Base-by-base conservation (phyloP, 345 rosid genomes). In the Laguncularia racemosa region DNA sequence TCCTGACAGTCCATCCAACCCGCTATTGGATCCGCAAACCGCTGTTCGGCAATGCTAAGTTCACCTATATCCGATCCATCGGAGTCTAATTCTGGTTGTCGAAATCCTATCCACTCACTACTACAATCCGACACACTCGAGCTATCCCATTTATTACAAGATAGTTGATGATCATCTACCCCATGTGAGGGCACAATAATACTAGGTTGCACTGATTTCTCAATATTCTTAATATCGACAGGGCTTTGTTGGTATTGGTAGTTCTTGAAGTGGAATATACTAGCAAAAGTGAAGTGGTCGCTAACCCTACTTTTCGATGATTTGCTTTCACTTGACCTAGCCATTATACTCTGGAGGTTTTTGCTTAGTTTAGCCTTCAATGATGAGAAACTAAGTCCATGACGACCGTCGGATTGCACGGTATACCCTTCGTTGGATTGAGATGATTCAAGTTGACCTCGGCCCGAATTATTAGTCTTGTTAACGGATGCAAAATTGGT, bases 231-330 rank as follows among this genome's bases (percentile, higher is more conserved):
- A 28, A 75, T 43, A 44, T 81, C 77, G 43, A 72, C 52, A 1
- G 76, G 76, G 53, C 46, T 65, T 47, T 77, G 78, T 55, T 68
- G 63, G 21, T 66, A 73, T 55, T 48, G 56, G 44, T 74, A 57
- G 68, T 67, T 68, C 54, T 73, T 65, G 26, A 76, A 78, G 48
- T 72, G 82, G 70, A 84, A 84, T 20, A 84, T 74, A 38, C 65
- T 84, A 10, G 91, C 87, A 46, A 84, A 84, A 57, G 85, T 82
- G 62, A 74, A 72, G 62, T 84, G 82, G 56, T 84, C 88, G 13
- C 88, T 81, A 10, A 84, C 91, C 71, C 88, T 74, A 49, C 84
- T 81, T 40, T 74, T 84, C 0, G 84, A 55, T 1, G 80, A 64
- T 71, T 74, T 76, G 50, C 56, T 76, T 56, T 82, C 83, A 2